Percentiles rank a stretch among this genome's conserved stretches.
Evolutionary conservation across 495 filamentous ascomycete genomes (phyloP).

Genomic region (Copromyces sp.): DNA sequence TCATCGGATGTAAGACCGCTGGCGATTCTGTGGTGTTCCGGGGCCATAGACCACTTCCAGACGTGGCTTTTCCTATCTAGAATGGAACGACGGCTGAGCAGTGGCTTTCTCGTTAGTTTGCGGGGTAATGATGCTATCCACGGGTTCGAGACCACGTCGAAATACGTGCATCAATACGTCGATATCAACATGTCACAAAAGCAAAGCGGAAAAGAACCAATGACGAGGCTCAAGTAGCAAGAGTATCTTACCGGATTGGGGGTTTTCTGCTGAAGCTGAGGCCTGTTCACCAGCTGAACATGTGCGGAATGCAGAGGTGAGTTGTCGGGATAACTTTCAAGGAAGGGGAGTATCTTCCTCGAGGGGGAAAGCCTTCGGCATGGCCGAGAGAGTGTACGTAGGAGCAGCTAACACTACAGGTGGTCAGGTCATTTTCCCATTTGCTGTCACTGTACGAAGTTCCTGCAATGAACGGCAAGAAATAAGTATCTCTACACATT

Average conservation of each 20-base stretch:
- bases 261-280: not conserved
- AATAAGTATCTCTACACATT: not conserved
- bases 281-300: not conserved
- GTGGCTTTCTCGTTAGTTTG: no score
- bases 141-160: no score
- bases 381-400: not conserved
- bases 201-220: not conserved
- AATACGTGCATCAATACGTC: not conserved
- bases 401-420: not conserved
- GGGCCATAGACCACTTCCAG: no score
- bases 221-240: not conserved
- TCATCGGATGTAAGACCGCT: no score
- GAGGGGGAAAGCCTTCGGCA: no score
- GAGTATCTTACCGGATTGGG: not conserved
- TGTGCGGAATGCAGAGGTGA: not conserved
- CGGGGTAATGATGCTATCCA: no score
- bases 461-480: not conserved
- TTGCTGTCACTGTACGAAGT: not conserved
- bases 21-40: no score
- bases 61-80: no score
- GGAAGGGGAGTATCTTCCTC: not conserved
- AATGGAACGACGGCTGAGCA: no score
- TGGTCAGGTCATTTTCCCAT: not conserved
- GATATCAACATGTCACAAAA: not conserved
- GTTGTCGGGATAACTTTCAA: not conserved